A percentile compares a stretch with the other conserved stretches of the same genome.
Evolutionary conservation across 2,329 filamentous ascomycete species (phyloP).

Genomic region (Epichloe sibirici): DNA sequence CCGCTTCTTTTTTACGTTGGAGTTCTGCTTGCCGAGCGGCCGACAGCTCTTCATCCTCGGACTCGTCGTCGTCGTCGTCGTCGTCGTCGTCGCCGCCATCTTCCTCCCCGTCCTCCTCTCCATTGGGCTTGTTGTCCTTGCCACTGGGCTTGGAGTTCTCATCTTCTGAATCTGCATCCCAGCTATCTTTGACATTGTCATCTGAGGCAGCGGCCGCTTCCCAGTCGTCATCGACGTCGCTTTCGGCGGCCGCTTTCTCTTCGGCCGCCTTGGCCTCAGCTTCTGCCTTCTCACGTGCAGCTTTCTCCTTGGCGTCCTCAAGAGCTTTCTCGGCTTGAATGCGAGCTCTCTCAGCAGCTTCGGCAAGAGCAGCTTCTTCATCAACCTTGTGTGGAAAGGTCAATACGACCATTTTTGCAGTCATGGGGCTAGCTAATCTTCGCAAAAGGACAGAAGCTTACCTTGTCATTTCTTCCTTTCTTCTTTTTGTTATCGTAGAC

Average conservation of each 20-base stretch:
- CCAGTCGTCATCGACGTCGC: conserved; percentile 72
- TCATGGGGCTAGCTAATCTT: background rate
- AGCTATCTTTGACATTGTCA: conserved; percentile 80
- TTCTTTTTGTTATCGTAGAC: conserved; percentile 73
- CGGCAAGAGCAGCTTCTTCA: conserved; percentile 66
- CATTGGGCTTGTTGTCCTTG: conserved; percentile 4
- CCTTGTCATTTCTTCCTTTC: conserved; percentile 48
- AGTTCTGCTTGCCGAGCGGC: conserved; percentile 61
- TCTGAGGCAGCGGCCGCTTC: conserved; percentile 64
- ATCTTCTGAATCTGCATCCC: conserved; percentile 77
- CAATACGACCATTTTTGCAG: background rate
- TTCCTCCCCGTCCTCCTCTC: conserved; percentile 35
- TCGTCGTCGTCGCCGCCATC: conserved; percentile 13
- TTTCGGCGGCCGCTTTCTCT: conserved; percentile 41
- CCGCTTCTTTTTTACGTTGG: conserved; percentile 76
- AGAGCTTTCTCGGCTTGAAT: conserved; percentile 54
- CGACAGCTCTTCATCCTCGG: conserved; percentile 59
- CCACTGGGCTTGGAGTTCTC: conserved; percentile 31
- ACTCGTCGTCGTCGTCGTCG: conserved; percentile 17
- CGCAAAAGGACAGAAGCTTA: conserved; percentile 14
- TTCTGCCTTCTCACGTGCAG: conserved; percentile 43
- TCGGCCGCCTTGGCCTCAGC: conserved; percentile 42
- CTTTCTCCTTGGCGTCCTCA: conserved; percentile 50
- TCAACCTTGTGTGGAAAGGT: conserved; percentile 39
- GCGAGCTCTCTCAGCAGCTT: conserved; percentile 61